Conservation (phyloP, 78 protist genomes). For the Guillardia theta region DNA sequence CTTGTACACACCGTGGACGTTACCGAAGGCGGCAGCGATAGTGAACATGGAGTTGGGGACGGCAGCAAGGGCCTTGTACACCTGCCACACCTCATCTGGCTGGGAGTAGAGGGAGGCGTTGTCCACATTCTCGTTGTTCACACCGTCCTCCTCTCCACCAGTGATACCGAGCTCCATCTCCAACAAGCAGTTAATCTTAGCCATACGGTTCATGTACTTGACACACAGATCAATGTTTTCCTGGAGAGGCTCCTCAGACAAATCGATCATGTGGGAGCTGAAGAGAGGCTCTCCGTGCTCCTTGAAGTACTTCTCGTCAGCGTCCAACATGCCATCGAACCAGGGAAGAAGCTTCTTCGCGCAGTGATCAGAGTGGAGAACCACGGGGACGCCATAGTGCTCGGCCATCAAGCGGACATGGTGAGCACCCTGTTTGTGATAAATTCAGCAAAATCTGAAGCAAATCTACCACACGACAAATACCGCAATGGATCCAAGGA, state of each 20-base stretch:
- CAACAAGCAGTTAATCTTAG: slow-evolving; percentile 47
- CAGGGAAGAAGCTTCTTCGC: slow-evolving; percentile 69
- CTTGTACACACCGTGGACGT: slow-evolving; percentile 76
- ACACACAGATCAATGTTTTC: slow-evolving; percentile 54
- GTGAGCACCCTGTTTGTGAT: slow-evolving; percentile 55
- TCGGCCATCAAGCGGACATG: slow-evolving; percentile 69
- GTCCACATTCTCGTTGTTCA: slow-evolving; percentile 61
- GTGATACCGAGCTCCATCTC: slow-evolving; percentile 82
- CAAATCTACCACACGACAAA: too few species aligned
- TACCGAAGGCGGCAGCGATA: slow-evolving; percentile 80
- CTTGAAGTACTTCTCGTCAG: slow-evolving; percentile 70
- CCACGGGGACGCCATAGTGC: slow-evolving; percentile 71
- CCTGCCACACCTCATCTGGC: slow-evolving; percentile 64
- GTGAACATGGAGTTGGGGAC: slow-evolving; percentile 51
- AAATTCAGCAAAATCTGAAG: too few species aligned
- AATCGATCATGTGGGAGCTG: slow-evolving; percentile 76
- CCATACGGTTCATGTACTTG: slow-evolving; percentile 55
- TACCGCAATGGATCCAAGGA: not conserved
- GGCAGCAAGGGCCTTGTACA: slow-evolving; percentile 45
- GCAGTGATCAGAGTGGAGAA: slow-evolving; percentile 80
- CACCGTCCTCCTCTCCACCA: slow-evolving; percentile 85
- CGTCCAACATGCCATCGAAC: slow-evolving; percentile 71
- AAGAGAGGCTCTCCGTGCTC: slow-evolving; percentile 70
- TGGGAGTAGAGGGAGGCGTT: slow-evolving; percentile 57
- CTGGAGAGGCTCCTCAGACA: slow-evolving; percentile 65